These are phyloP conservation scores for Colletotrichum sp. DNA, from an alignment of 2,329 filamentous ascomycete species.

Conservation along the genomic window DNA sequence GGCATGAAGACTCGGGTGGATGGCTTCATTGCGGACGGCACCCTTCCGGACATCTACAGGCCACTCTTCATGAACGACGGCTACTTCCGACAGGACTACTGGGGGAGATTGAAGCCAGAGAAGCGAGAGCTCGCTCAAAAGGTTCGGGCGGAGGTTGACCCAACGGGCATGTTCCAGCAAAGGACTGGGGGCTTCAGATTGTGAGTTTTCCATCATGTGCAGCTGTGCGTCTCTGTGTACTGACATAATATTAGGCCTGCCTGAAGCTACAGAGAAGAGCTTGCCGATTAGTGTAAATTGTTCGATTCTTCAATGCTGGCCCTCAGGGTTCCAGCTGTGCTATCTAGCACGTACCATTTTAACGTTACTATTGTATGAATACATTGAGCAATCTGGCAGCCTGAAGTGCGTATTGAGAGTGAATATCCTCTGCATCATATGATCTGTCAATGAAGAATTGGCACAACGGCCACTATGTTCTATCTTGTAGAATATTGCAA, in stretches of 20 bases:
- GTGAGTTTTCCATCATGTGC: background rate
- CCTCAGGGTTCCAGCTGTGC: background rate
- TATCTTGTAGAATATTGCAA: background rate
- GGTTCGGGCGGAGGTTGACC: conserved; percentile 41
- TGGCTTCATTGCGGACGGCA: conserved; percentile 34
- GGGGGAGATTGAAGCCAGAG: conserved; percentile 39
- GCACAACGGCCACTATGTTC: background rate
- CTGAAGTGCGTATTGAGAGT: background rate
- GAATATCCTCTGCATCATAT: background rate
- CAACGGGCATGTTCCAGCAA: conserved; percentile 38
- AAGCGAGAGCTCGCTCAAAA: conserved; percentile 35
- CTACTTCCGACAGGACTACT: conserved; percentile 47
- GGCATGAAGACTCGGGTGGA: conserved; percentile 34
- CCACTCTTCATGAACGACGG: conserved; percentile 50
- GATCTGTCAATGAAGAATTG: background rate
- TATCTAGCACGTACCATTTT: background rate
- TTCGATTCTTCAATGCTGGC: background rate
- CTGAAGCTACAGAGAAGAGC: background rate
- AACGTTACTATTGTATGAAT: background rate
- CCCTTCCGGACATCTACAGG: conserved; percentile 38
- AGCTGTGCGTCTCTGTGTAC: background rate
- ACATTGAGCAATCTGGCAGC: background rate
- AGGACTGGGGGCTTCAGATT: conserved; percentile 47
- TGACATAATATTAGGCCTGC: background rate
- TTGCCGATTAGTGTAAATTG: background rate